Percentiles rank a stretch among this genome's conserved stretches.
Conservation (phyloP, 306 rosid genomes). For the Vigna unguiculata region DNA sequence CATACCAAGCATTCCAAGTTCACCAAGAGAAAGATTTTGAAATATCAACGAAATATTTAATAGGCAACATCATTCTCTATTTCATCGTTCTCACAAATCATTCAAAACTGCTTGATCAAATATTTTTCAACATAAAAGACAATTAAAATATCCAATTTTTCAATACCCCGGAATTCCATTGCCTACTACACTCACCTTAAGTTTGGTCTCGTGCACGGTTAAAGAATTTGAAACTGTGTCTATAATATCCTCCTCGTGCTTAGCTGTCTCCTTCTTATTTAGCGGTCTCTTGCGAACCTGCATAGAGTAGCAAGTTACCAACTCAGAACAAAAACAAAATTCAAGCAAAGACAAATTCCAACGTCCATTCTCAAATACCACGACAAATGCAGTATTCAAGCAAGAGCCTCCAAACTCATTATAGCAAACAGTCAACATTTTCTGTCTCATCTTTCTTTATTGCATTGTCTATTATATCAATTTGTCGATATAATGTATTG, state of each 20-base stretch:
- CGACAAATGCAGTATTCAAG: background rate
- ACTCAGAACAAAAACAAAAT: conserved; percentile 21
- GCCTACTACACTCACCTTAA: conserved; percentile 61
- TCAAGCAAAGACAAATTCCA: background rate
- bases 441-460: background rate
- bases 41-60: background rate
- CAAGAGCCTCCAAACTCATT: conserved; percentile 1
- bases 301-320: conserved; percentile 37
- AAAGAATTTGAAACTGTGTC: conserved; percentile 69
- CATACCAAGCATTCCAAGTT: background rate
- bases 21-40: conserved; percentile 4
- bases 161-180: background rate
- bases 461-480: background rate
- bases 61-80: conserved; percentile 1
- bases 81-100: background rate
- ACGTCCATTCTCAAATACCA: background rate
- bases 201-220: conserved; percentile 90
- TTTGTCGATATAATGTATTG: background rate
- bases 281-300: conserved; percentile 97
- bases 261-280: conserved; percentile 82
- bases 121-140: background rate
- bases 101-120: background rate
- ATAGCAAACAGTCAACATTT: background rate
- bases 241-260: conserved; percentile 86
- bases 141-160: background rate